Conservation (phyloP, 2,329 filamentous ascomycete genomes). For the Sordariomycetes sp. region DNA sequence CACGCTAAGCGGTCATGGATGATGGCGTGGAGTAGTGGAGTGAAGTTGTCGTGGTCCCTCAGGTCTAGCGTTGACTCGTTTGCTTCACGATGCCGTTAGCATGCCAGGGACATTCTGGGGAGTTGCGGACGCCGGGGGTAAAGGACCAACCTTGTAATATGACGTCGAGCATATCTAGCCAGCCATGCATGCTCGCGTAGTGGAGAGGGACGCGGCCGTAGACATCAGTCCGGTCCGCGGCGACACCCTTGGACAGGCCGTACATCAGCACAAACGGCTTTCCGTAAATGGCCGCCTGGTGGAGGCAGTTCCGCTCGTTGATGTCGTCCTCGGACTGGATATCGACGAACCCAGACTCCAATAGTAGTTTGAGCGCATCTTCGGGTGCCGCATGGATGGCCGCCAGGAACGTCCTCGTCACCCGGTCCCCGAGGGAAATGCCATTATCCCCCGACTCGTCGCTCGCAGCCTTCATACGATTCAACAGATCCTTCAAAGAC, state of each 20-base stretch:
- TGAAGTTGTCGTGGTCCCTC: slow-evolving; percentile 96
- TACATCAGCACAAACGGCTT: slow-evolving; percentile 67
- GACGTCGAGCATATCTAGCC: slow-evolving; percentile 69
- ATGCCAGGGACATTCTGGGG: not conserved
- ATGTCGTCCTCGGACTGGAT: slow-evolving; percentile 95
- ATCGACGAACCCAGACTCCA: slow-evolving; percentile 75
- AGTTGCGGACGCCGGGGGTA: not conserved
- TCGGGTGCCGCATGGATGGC: slow-evolving; percentile 79
- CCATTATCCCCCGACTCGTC: slow-evolving; percentile 44
- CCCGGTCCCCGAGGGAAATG: slow-evolving; percentile 54
- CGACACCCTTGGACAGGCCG: slow-evolving; percentile 65
- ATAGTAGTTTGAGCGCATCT: slow-evolving; percentile 62
- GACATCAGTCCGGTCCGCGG: slow-evolving; percentile 74
- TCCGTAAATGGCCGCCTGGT: slow-evolving; percentile 93
- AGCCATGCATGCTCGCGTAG: slow-evolving; percentile 92
- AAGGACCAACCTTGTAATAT: slow-evolving; percentile 52
- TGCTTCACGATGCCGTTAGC: slow-evolving; percentile 25
- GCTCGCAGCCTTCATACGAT: slow-evolving; percentile 49
- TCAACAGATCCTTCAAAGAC: slow-evolving; percentile 70
- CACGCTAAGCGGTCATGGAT: slow-evolving; percentile 77
- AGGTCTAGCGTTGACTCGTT: slow-evolving; percentile 69
- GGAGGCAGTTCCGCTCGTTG: slow-evolving; percentile 91
- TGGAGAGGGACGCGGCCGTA: slow-evolving; percentile 91
- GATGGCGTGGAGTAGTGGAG: slow-evolving; percentile 87
- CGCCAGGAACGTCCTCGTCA: slow-evolving; percentile 83